Conservation (phyloP, 345 rosid species). For the Arabis alpina region DNA sequence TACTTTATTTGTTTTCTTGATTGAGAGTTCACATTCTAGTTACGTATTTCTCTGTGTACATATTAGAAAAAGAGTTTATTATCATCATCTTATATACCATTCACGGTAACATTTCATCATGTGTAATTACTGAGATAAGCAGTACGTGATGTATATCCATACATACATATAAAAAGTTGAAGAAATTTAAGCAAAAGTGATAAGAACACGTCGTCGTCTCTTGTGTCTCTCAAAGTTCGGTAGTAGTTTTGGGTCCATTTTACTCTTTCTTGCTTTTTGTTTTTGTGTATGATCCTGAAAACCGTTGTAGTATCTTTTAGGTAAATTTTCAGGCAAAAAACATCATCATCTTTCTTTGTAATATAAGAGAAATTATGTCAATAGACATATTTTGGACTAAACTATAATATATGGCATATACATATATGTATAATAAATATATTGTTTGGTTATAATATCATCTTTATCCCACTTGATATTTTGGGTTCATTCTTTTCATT, state of each 20-base stretch:
- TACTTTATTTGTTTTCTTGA: slow-evolving; percentile 10
- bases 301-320: slow-evolving; percentile 17
- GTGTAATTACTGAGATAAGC: slow-evolving; percentile 32
- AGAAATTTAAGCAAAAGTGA: slow-evolving; percentile 15
- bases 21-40: not conserved
- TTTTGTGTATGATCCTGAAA: not conserved
- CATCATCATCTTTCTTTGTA: not conserved
- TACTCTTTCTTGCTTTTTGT: slow-evolving; percentile 13
- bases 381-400: no score
- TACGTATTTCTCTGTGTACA: not conserved
- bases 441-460: no score
- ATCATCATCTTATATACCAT: slow-evolving; percentile 25
- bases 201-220: slow-evolving; percentile 16
- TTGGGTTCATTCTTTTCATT: no score
- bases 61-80: not conserved
- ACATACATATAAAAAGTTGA: slow-evolving; percentile 14
- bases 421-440: no score
- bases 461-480: no score
- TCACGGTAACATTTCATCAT: slow-evolving; percentile 31
- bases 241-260: slow-evolving; percentile 26
- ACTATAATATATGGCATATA: no score
- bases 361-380: not conserved
- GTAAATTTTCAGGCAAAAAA: not conserved
- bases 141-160: slow-evolving; percentile 35
- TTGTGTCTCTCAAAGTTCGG: slow-evolving; percentile 31